Evolutionary conservation across 1,139 yeast genomes (phyloP), one percentile per base, ranked within the genome.

Genomic region (Arxiozyma slooffiae): DNA sequence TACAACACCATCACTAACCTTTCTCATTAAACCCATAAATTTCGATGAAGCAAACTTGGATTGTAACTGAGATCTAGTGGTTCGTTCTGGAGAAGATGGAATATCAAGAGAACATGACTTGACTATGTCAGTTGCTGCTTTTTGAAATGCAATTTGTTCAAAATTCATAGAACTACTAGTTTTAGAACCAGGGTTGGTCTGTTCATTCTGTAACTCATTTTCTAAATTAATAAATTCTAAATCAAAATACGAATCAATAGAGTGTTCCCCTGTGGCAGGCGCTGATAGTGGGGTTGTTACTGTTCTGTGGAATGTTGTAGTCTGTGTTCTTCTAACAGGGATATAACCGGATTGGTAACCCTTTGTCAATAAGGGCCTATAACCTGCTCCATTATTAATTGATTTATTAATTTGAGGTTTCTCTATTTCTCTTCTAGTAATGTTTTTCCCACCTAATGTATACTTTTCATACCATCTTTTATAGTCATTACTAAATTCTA

Each of bases 1-100:
- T n/a, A 63, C 64, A 2, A 55, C 58, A 4, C 68, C 68, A 21
- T 59, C 64, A 43, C 67, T 59, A 7, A 65, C 55, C 20, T 54
- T 57, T 47, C 60, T 57, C 67, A 65, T 61, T 21, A 65, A 52
- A 2, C 58, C 58, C 48, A 65, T 53, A 39, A 65, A 64, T 50
- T 64, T 63, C 1, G 68, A 64, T 1, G 56, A 53, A 7, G 57
- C 51, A 3, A 65, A 55, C 46, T 61, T 62, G 7, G 58, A 45
- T 26, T 52, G 48, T 24, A 48, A 17, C 16, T 37, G 46, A 16
- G 50, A 20, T 9, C 37, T 14, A 9, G 8, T 55, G 6, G 47
- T 22, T 43, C 61, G 62, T 24, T 60, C 62, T 3, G 54, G 39
- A 18, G 51, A 49, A 16, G 53, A 43, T 8, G 57, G 50, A 4